Percentiles rank a stretch among this genome's conserved stretches.
Evolutionary conservation across 768 basidiomycete genomes (phyloP).

Genomic region (Chalciporus chontae): DNA sequence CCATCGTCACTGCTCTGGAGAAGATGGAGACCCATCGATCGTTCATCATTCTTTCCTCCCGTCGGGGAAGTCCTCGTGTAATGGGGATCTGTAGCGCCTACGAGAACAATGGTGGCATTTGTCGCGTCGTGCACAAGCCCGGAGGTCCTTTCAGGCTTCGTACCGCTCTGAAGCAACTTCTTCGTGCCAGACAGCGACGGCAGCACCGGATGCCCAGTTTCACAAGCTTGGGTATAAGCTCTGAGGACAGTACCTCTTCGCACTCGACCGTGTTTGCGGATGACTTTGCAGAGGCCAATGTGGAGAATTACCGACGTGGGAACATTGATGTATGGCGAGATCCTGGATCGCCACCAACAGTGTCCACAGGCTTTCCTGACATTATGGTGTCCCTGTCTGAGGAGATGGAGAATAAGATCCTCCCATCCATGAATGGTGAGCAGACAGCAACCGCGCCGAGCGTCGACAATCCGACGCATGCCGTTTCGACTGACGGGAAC

Average conservation of each 20-base stretch:
- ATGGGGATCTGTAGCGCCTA: slow-evolving; percentile 66
- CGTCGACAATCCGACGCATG: slow-evolving; percentile 41
- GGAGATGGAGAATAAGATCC: slow-evolving; percentile 26
- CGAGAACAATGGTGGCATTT: slow-evolving; percentile 81
- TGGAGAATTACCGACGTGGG: slow-evolving; percentile 29
- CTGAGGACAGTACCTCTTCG: slow-evolving; percentile 27
- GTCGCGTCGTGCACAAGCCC: slow-evolving; percentile 87
- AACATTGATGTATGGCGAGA: slow-evolving; percentile 32
- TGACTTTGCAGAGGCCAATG: slow-evolving; percentile 12
- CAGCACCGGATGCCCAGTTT: slow-evolving; percentile 23
- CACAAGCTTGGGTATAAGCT: slow-evolving; percentile 13
- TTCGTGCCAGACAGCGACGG: slow-evolving; percentile 31
- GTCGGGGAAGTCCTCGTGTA: slow-evolving; percentile 60
- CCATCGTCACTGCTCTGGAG: slow-evolving; percentile 55
- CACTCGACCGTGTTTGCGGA: slow-evolving; percentile 29
- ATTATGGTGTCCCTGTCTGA: slow-evolving; percentile 18
- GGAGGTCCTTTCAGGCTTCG: slow-evolving; percentile 77
- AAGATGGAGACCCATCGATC: slow-evolving; percentile 56
- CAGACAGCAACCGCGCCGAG: slow-evolving; percentile 6
- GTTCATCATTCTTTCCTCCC: slow-evolving; percentile 72
- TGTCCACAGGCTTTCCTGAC: slow-evolving; percentile 7
- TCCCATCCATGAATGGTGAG: slow-evolving; percentile 15
- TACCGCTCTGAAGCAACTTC: slow-evolving; percentile 50
- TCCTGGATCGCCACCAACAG: slow-evolving; percentile 5
- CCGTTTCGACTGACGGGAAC: slow-evolving; percentile 59